A percentile compares a stretch with the other conserved stretches of the same genome.
These are phyloP conservation scores for Syncephalastrum sp. DNA, from an alignment of 371 early-diverging fungal species.

Conservation along the genomic window DNA sequence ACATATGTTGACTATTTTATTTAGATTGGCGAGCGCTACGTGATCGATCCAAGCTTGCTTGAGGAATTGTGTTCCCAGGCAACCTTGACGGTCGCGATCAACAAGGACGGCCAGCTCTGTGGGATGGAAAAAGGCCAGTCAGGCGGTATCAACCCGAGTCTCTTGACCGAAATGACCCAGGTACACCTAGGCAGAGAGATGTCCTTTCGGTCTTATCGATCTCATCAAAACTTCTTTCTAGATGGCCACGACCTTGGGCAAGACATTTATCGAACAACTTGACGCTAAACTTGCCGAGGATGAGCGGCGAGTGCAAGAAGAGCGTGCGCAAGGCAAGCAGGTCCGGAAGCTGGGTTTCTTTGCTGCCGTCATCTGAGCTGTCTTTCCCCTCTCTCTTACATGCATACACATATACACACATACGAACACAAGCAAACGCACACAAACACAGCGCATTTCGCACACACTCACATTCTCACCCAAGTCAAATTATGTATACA, in stretches of 20 bases:
- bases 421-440: no score
- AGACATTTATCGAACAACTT: conserved; percentile 53
- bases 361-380: conserved; percentile 46
- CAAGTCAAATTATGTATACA: no score
- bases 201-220: conserved; percentile 5
- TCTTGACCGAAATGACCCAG: conserved; percentile 80
- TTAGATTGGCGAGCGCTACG: conserved; percentile 78
- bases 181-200: conserved; percentile 22
- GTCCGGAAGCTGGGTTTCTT: conserved; percentile 65
- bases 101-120: conserved; percentile 75
- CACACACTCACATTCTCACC: no score
- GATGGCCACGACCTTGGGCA: conserved; percentile 63
- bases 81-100: conserved; percentile 79
- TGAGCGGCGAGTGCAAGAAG: conserved; percentile 41
- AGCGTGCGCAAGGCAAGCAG: conserved; percentile 43
- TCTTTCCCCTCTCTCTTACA: not conserved
- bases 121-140: conserved; percentile 78
- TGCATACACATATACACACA: not conserved
- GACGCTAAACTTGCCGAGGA: conserved; percentile 54
- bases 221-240: conserved; percentile 8
- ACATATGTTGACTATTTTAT: not conserved
- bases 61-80: conserved; percentile 88
- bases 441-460: no score
- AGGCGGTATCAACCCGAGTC: conserved; percentile 77
- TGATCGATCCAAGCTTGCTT: conserved; percentile 83